Conservation (phyloP, 495 filamentous ascomycete species). For the Xylaria scruposa region DNA sequence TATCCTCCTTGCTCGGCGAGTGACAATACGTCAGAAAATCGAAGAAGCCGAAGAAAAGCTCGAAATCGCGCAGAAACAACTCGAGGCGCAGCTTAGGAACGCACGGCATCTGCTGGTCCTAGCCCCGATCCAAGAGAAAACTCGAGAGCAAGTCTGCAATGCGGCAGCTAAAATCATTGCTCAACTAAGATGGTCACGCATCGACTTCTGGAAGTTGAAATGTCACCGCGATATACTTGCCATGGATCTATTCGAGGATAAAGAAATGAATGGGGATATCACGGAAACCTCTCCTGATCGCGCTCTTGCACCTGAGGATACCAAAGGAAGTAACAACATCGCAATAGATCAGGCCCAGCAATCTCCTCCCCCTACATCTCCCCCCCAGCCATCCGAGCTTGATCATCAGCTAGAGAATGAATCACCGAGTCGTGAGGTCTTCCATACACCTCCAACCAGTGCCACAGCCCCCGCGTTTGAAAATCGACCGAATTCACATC, state of each 20-base stretch:
- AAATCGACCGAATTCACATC: slow-evolving; percentile 58
- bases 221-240: slow-evolving; percentile 89
- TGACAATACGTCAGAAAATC: slow-evolving; percentile 84
- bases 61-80: slow-evolving; percentile 69
- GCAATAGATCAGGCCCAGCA: slow-evolving; percentile 39
- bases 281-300: slow-evolving; percentile 38
- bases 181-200: slow-evolving; percentile 89
- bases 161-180: slow-evolving; percentile 86
- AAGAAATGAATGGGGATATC: slow-evolving; percentile 46
- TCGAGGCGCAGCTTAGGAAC: slow-evolving; percentile 85
- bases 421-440: slow-evolving; percentile 48
- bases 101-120: slow-evolving; percentile 90
- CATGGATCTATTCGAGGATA: slow-evolving; percentile 83
- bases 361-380: slow-evolving; percentile 42
- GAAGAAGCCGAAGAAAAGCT: slow-evolving; percentile 84
- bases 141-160: slow-evolving; percentile 82
- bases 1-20: slow-evolving; percentile 77
- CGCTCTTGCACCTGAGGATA: slow-evolving; percentile 36
- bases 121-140: slow-evolving; percentile 85
- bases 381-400: slow-evolving; percentile 39
- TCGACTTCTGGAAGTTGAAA: slow-evolving; percentile 90
- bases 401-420: slow-evolving; percentile 41
- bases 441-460: slow-evolving; percentile 55
- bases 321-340: slow-evolving; percentile 35
- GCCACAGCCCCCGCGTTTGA: slow-evolving; percentile 55